Evolutionary conservation across 768 basidiomycete species (phyloP).

Genomic region (Amanita muscaria): DNA sequence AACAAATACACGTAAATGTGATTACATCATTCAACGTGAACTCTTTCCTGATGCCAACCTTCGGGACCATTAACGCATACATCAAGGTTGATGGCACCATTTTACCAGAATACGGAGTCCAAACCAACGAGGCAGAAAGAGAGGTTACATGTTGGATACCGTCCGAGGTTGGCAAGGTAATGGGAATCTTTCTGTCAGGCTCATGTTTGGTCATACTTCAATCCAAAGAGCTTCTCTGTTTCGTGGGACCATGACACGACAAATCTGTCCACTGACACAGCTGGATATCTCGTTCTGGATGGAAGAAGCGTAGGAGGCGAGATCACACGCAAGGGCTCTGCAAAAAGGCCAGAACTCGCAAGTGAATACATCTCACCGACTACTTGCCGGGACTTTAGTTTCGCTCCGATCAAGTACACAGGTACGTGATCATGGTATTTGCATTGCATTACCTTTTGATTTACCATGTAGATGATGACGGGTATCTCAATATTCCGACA

Average conservation of each 20-base stretch:
- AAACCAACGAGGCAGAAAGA: conserved; percentile 6
- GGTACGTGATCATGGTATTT: conserved; percentile 2
- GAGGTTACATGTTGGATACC: conserved; percentile 13
- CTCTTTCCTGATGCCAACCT: conserved; percentile 3
- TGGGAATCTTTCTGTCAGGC: background rate
- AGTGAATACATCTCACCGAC: conserved; percentile 1
- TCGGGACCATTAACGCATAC: background rate
- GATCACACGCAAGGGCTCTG: background rate
- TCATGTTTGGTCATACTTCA: background rate
- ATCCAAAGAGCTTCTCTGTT: background rate
- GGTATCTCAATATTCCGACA: conserved; percentile 9
- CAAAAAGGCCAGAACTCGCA: background rate
- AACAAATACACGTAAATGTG: no score
- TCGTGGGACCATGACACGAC: background rate
- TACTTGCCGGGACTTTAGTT: conserved; percentile 2
- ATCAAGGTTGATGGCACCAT: conserved; percentile 1
- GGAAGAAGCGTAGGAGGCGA: background rate
- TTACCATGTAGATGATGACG: conserved; percentile 17
- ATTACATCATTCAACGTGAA: no score
- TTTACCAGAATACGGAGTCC: conserved; percentile 4
- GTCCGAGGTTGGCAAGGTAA: conserved; percentile 11
- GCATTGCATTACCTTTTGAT: background rate
- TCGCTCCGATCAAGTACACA: conserved; percentile 9
- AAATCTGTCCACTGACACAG: background rate
- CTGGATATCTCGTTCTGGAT: background rate